Evolutionary conservation across 1,139 yeast genomes (phyloP).

Genomic region (Lodderomyces theae): DNA sequence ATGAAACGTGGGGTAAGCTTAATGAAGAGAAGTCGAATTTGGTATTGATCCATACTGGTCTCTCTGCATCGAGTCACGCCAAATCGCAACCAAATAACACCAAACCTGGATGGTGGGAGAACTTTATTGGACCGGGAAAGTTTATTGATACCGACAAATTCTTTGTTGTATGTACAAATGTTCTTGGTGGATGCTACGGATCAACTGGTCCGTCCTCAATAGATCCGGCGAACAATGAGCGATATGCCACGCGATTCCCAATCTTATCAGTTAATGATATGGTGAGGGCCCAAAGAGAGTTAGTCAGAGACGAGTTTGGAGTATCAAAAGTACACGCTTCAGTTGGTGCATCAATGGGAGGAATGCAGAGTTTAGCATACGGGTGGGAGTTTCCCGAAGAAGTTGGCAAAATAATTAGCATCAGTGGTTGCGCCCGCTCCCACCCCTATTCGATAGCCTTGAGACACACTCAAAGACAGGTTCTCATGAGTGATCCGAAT

Average conservation of each 20-base stretch:
- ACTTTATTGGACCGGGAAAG: conserved; percentile 81
- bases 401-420: conserved; percentile 69
- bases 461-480: conserved; percentile 91
- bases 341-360: conserved; percentile 95
- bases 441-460: conserved; percentile 94
- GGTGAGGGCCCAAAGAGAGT: conserved; percentile 82
- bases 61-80: conserved; percentile 95
- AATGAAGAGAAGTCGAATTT: conserved; percentile 66
- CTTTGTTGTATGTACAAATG: conserved; percentile 85
- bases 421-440: conserved; percentile 89
- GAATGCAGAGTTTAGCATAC: conserved; percentile 90
- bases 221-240: conserved; percentile 65
- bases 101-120: conserved; percentile 94
- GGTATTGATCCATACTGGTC: conserved; percentile 81
- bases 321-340: conserved; percentile 69
- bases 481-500: conserved; percentile 88
- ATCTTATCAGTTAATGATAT: conserved; percentile 82
- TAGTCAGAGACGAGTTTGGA: conserved; percentile 60
- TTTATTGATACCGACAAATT: conserved; percentile 78
- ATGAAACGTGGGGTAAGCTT: conserved; percentile 80
- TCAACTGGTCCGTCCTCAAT: conserved; percentile 88
- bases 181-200: conserved; percentile 92
- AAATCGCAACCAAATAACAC: conserved; percentile 70
- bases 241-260: conserved; percentile 87
- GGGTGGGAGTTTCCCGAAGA: conserved; percentile 79